Percentiles rank a stretch among this genome's conserved stretches.
phyloP scores from a whole-genome alignment of 257 asterid genomes.

The Solanum sparsipilum region DNA sequence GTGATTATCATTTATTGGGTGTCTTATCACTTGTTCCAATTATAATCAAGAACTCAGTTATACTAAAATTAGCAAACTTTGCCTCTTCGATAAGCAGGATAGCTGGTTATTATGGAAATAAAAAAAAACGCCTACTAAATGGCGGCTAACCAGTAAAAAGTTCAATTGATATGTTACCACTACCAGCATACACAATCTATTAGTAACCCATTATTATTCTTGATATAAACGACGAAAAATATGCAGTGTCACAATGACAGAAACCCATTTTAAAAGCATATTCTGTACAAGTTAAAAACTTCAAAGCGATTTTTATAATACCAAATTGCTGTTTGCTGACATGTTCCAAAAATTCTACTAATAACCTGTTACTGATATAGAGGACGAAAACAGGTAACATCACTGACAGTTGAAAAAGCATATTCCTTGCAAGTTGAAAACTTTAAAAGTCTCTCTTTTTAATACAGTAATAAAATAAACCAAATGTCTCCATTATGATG shows the following conservation, averaged over 20 bases:
- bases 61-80: not conserved
- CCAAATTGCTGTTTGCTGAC: not conserved
- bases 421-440: not conserved
- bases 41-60: not conserved
- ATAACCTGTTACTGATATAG: not conserved
- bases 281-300: not conserved
- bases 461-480: not conserved
- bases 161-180: not conserved
- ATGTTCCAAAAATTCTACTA: not conserved
- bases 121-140: not conserved
- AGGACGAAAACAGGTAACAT: not conserved
- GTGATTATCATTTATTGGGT: not conserved
- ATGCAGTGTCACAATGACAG: not conserved
- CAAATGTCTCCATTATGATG: not conserved
- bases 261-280: not conserved
- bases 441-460: not conserved
- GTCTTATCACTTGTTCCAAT: not conserved
- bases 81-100: not conserved
- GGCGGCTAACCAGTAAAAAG: not conserved
- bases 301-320: not conserved
- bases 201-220: not conserved
- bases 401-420: not conserved
- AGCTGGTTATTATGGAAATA: not conserved
- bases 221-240: not conserved
- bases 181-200: not conserved